Percentiles rank a stretch among this genome's conserved stretches.
Evolutionary conservation across 768 basidiomycete species (phyloP).

Genomic region (Lentinus brumalis): DNA sequence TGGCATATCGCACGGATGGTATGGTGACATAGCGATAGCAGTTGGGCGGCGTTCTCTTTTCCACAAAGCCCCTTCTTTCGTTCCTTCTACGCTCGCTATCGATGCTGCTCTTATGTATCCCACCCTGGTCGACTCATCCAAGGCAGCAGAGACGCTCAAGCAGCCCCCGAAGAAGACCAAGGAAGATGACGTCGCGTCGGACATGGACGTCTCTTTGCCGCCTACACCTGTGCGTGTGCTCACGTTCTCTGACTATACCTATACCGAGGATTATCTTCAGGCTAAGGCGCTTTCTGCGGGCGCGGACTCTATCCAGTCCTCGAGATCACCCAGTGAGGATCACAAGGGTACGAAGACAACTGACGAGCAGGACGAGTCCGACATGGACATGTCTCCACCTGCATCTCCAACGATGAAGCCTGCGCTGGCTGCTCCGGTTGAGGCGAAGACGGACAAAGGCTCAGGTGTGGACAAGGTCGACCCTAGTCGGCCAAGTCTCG

Average conservation of each 20-base stretch:
- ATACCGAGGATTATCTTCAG: background rate
- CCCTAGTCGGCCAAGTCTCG: constrained; percentile 5
- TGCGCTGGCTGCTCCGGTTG: background rate
- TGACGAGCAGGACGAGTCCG: constrained; percentile 11
- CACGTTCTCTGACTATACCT: too few species aligned
- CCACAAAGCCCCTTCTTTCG: constrained; percentile 14
- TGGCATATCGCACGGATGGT: background rate
- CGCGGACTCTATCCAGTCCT: background rate
- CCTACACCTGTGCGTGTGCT: background rate
- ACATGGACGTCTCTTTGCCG: constrained; percentile 14
- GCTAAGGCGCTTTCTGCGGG: background rate
- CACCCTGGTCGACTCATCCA: background rate
- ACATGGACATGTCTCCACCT: constrained; percentile 23
- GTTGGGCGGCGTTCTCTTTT: constrained; percentile 5
- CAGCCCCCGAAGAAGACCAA: background rate
- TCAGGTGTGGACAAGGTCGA: constrained; percentile 1
- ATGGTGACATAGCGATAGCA: background rate
- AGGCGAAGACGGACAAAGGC: background rate
- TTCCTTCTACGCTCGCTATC: constrained; percentile 16
- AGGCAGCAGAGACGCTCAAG: background rate
- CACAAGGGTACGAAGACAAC: background rate
- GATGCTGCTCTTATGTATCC: constrained; percentile 16
- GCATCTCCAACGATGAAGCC: constrained; percentile 9
- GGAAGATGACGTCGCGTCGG: constrained; percentile 1
- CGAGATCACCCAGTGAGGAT: background rate